These are phyloP conservation scores for Pichia heedii DNA, from an alignment of 805 yeast genomes.

Conservation along the genomic window DNA sequence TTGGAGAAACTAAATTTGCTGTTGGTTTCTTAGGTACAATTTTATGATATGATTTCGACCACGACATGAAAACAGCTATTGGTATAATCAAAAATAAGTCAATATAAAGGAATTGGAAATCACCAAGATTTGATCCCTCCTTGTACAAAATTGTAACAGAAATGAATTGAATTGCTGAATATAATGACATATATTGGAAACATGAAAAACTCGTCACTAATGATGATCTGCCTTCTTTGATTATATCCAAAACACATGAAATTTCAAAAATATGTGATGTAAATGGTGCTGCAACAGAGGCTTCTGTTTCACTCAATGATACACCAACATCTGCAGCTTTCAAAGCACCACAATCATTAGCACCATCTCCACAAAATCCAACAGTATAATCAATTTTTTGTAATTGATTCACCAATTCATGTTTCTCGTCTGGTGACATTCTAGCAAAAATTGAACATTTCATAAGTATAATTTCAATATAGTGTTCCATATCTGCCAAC, in stretches of 20 bases:
- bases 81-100: conserved; percentile 88
- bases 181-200: conserved; percentile 95
- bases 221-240: conserved; percentile 91
- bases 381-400: conserved; percentile 84
- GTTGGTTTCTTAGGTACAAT: conserved; percentile 76
- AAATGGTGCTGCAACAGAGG: conserved; percentile 97
- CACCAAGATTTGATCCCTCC: conserved; percentile 89
- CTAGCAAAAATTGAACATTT: conserved; percentile 80
- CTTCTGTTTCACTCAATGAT: conserved; percentile 94
- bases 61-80: conserved; percentile 93
- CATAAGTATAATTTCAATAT: conserved; percentile 52
- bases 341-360: conserved; percentile 97
- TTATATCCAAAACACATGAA: conserved; percentile 84
- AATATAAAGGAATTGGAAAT: conserved; percentile 91
- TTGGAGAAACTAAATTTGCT: conserved; percentile 86
- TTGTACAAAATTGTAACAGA: conserved; percentile 79
- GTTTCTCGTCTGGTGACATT: conserved; percentile 99
- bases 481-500: conserved; percentile 30
- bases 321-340: conserved; percentile 98
- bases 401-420: conserved; percentile 82
- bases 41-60: conserved; percentile 71
- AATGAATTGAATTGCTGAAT: conserved; percentile 92
- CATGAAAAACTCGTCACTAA: conserved; percentile 93
- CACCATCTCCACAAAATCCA: conserved; percentile 99
- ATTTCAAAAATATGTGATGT: conserved; percentile 87